A percentile compares a stretch with the other conserved stretches of the same genome.
phyloP scores from a whole-genome alignment of 139 green algal species.

The Closterium sp. region DNA sequence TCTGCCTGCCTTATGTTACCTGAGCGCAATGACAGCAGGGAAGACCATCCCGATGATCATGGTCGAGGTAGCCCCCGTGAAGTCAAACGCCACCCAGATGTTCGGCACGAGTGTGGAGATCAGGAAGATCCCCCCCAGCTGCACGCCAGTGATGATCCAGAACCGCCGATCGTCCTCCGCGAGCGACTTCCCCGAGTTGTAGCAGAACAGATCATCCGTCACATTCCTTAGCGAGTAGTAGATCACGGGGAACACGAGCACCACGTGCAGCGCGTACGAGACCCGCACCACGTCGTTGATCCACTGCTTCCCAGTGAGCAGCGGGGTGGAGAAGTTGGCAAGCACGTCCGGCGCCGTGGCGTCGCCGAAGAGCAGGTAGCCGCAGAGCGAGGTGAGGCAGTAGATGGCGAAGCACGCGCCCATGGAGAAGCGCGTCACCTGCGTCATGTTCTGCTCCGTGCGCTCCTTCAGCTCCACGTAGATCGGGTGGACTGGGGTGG shows the following conservation, averaged over 20 bases:
- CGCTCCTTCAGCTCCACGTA: constrained; percentile 34
- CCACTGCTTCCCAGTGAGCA: neutral
- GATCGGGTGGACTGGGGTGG: constrained; percentile 39
- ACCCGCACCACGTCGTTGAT: constrained; percentile 23
- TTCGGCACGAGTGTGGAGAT: constrained; percentile 17
- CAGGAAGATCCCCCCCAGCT: constrained; percentile 9
- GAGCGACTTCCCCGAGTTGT: neutral
- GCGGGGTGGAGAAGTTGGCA: constrained; percentile 23
- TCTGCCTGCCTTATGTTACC: neutral
- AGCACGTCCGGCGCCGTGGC: constrained; percentile 17
- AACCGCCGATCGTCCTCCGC: constrained; percentile 4
- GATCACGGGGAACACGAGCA: constrained; percentile 39
- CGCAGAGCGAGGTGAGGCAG: constrained; percentile 9
- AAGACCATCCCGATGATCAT: neutral
- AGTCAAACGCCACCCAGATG: constrained; percentile 32
- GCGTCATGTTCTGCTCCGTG: constrained; percentile 11
- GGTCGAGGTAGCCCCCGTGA: neutral
- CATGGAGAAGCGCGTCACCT: constrained; percentile 14
- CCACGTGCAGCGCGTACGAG: constrained; percentile 30
- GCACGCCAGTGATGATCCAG: constrained; percentile 1
- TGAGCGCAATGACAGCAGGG: neutral
- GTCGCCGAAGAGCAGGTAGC: constrained; percentile 42
- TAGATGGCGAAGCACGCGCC: constrained; percentile 30
- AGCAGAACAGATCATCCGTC: constrained; percentile 25
- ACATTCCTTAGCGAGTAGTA: constrained; percentile 20